A percentile compares a stretch with the other conserved stretches of the same genome.
Evolutionary conservation across 108 stramenopile species (phyloP).

Genomic region (Thalassiosira profunda): DNA sequence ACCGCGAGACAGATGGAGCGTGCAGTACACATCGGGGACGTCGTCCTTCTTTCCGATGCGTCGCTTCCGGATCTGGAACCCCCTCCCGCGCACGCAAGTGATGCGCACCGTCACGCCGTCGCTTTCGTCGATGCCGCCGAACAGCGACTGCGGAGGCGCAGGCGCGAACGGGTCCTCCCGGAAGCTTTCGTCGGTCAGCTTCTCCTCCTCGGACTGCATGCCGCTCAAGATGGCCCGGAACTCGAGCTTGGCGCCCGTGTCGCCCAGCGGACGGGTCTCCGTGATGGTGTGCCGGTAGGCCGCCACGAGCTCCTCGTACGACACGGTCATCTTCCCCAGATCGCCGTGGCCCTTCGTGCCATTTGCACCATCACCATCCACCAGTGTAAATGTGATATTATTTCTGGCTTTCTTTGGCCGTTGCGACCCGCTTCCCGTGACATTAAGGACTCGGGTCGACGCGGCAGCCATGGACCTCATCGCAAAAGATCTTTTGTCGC

Average conservation of each 20-base stretch:
- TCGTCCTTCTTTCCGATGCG: slow-evolving; percentile 44
- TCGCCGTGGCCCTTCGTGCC: slow-evolving; percentile 19
- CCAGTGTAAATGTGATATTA: slow-evolving; percentile 46
- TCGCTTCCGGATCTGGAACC: slow-evolving; percentile 40
- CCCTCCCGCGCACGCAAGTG: slow-evolving; percentile 50
- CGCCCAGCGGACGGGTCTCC: slow-evolving; percentile 38
- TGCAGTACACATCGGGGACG: slow-evolving; percentile 63
- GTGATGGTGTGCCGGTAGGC: slow-evolving; percentile 46
- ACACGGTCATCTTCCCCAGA: slow-evolving; percentile 36
- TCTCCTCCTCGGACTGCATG: slow-evolving; percentile 16
- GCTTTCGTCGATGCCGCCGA: slow-evolving; percentile 1
- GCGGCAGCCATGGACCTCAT: not conserved
- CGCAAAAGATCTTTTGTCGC: not conserved
- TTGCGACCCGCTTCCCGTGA: not conserved
- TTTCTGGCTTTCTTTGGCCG: slow-evolving; percentile 6
- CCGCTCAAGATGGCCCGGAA: slow-evolving; percentile 16
- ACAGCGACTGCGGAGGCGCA: not conserved
- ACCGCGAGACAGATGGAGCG: slow-evolving; percentile 30
- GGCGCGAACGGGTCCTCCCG: not conserved
- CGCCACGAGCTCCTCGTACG: slow-evolving; percentile 18
- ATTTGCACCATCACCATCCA: slow-evolving; percentile 24
- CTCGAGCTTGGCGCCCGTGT: slow-evolving; percentile 44
- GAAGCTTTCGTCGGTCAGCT: not conserved
- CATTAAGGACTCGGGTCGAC: not conserved
- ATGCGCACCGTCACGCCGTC: slow-evolving; percentile 22